Evolutionary conservation across 306 rosid species (phyloP).

Genomic region (Psophocarpus tetragonolobus): DNA sequence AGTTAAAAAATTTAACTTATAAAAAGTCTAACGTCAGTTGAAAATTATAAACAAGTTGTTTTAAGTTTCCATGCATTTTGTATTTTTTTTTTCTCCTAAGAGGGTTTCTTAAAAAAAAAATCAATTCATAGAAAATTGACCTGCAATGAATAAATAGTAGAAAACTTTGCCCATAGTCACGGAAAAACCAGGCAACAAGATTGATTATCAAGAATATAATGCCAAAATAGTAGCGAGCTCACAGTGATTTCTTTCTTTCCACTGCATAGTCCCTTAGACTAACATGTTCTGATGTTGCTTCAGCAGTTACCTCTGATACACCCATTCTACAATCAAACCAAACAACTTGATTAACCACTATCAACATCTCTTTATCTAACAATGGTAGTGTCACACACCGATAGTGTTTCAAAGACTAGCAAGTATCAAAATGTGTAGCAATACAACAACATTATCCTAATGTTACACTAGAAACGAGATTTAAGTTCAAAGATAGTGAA

Average conservation of each 20-base stretch:
- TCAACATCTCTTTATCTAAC: not conserved
- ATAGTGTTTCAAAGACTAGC: not conserved
- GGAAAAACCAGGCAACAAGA: conserved; percentile 82
- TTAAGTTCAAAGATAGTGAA: not conserved
- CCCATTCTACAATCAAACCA: conserved; percentile 55
- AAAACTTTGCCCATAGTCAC: conserved; percentile 78
- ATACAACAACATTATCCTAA: not conserved
- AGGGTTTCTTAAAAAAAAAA: too few relatives aligned
- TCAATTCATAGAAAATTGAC: conserved; percentile 31
- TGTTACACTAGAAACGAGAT: not conserved
- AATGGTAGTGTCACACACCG: not conserved
- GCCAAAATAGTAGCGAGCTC: conserved; percentile 68
- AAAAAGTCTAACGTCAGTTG: too few relatives aligned
- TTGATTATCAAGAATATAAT: conserved; percentile 64
- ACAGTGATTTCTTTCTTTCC: conserved; percentile 54
- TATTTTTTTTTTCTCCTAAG: too few relatives aligned
- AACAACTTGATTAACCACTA: not conserved
- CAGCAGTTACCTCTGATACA: conserved; percentile 39
- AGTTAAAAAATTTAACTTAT: too few relatives aligned
- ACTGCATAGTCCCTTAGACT: conserved; percentile 36
- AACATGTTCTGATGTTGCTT: conserved; percentile 25
- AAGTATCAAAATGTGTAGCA: not conserved
- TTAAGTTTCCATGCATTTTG: too few relatives aligned
- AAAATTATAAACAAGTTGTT: too few relatives aligned
- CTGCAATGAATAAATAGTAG: conserved; percentile 62